Evolutionary conservation across 2,329 filamentous ascomycete species (phyloP).

Genomic region (Amylocarpus encephaloides): DNA sequence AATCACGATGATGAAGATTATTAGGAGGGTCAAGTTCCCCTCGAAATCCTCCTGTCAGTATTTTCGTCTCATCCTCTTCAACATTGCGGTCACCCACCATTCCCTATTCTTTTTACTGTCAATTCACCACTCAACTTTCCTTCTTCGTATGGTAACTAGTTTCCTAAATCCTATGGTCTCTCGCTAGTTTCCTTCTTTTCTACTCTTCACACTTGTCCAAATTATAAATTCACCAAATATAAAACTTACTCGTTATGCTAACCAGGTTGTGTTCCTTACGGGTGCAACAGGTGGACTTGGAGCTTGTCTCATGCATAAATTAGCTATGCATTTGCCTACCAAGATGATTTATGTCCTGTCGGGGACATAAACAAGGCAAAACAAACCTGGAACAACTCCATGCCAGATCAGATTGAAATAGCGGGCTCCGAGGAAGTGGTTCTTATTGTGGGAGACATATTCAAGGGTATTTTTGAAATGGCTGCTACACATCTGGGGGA

Average conservation of each 20-base stretch:
- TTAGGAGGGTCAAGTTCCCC: no score
- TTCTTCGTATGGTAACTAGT: neutral
- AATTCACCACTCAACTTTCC: neutral
- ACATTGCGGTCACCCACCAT: neutral
- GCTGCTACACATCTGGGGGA: neutral
- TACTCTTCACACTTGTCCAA: neutral
- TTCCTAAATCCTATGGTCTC: neutral
- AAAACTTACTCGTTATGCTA: slow-evolving; percentile 3
- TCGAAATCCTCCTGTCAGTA: no score
- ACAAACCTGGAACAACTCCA: slow-evolving; percentile 5
- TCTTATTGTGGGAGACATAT: slow-evolving; percentile 9
- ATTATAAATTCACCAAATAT: neutral
- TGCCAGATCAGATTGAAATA: slow-evolving; percentile 2
- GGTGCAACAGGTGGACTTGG: slow-evolving; percentile 13
- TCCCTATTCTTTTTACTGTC: neutral
- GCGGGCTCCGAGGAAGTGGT: slow-evolving; percentile 1
- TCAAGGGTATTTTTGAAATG: slow-evolving; percentile 10
- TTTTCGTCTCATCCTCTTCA: no score
- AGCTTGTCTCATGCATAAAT: slow-evolving; percentile 9
- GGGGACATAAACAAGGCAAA: slow-evolving; percentile 4
- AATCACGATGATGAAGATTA: no score
- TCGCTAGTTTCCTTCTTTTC: neutral
- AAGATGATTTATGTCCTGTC: slow-evolving; percentile 8
- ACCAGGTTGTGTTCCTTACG: slow-evolving; percentile 11
- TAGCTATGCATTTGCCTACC: slow-evolving; percentile 4